Base-by-base conservation (phyloP, 192 early-diverging fungal species). In the Spinellus fusiger region DNA sequence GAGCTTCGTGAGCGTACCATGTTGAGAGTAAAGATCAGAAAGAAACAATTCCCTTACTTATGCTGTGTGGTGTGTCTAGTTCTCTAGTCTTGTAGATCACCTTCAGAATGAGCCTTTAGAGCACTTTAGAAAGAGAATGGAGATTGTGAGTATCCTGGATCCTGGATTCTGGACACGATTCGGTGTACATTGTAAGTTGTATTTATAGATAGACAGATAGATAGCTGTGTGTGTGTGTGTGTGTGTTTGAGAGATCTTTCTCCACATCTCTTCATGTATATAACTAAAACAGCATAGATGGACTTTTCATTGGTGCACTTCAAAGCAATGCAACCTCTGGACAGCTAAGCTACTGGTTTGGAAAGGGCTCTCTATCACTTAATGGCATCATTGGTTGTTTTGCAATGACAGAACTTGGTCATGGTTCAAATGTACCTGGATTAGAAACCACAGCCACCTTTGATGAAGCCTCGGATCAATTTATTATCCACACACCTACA, bases 401-500 rank as follows among this genome's bases (percentile, higher is more conserved):
- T 69, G 91, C 86, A 48, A 94, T 94, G 93, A 96, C 93, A 1
- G 93, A 96, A 73, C 66, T 93, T 18, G 91, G 74, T 22, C 88
- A 93, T 34, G 92, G 92, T 0, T 92, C 90, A 25, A 94, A 94
- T 63, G 89, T 94, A 29, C 85, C 89, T 7, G 93, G 89, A n/a
- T 76, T 96, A 8, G 93, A 96, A 62, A 96, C 93, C 31, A 96
- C 89, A 8, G 93, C 93, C 13, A 96, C 93, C 4, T 89, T 86
- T 66, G 91, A 93, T 68, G 83, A 84, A 57, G 72, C 78, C 15
- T 77, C 91, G 0, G 87, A 93, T 62, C 90, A 96, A 70, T 96
- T 94, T 66, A 68, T 91, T 49, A 89, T 96, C 54, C 88, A 90
- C 59, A 87, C 88, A 40, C 88, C 88, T 10, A 82, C 84, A 7